These are phyloP conservation scores for Circinella minor DNA, from an alignment of 371 early-diverging fungal species.

Conservation along the genomic window DNA sequence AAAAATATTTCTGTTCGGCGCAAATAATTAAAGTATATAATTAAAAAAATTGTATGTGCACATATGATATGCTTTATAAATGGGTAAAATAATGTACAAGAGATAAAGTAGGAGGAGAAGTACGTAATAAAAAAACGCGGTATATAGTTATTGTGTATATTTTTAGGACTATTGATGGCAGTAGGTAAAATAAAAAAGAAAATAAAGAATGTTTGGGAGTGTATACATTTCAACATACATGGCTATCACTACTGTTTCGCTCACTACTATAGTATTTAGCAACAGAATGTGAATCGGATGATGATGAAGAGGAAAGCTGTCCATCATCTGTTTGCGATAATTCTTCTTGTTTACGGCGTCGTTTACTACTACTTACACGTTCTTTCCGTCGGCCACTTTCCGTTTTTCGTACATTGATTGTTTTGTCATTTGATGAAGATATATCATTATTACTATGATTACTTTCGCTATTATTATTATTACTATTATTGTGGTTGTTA, in stretches of 20 bases:
- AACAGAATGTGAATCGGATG: slow-evolving; percentile 12
- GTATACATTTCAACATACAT: slow-evolving; percentile 12
- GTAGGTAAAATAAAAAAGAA: neutral
- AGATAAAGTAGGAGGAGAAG: neutral
- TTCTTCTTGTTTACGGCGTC: slow-evolving; percentile 4
- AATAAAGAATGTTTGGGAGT: neutral
- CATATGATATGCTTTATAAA: neutral
- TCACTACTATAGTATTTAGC: slow-evolving; percentile 25
- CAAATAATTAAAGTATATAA: too few relatives aligned
- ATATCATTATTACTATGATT: too few relatives aligned
- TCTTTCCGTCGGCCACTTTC: slow-evolving; percentile 48
- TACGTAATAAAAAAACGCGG: neutral
- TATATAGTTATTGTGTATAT: neutral
- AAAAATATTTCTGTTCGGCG: too few relatives aligned
- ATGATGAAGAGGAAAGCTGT: neutral
- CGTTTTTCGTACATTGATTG: slow-evolving; percentile 28
- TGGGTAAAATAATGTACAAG: slow-evolving; percentile 3
- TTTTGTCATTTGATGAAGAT: neutral
- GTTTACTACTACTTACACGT: slow-evolving; percentile 12
- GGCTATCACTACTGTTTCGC: slow-evolving; percentile 29
- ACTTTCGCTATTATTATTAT: too few relatives aligned
- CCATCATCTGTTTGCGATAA: neutral
- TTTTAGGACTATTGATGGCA: neutral
- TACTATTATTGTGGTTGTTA: neutral
- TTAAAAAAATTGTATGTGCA: too few relatives aligned